Evolutionary conservation across 306 rosid genomes (phyloP).

Genomic region (apple (Malus domestica)): DNA sequence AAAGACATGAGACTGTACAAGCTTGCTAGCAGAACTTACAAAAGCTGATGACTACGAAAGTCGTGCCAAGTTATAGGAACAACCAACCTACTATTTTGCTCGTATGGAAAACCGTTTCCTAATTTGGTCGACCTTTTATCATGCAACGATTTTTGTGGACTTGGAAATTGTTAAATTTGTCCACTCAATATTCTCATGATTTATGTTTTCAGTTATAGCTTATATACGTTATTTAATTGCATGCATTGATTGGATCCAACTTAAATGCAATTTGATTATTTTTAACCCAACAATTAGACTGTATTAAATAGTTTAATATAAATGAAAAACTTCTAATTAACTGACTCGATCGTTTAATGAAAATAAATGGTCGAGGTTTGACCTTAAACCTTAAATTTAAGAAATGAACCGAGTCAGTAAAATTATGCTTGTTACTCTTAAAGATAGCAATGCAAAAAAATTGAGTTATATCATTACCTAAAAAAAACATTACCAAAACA

Average conservation of each 20-base stretch:
- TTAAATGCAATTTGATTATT: not conserved
- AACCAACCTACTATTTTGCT: not conserved
- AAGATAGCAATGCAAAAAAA: no score
- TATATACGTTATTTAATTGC: no score
- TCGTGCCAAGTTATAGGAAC: not conserved
- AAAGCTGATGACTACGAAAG: not conserved
- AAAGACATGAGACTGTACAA: not conserved
- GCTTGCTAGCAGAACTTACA: not conserved
- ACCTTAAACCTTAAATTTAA: no score
- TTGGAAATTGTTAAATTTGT: not conserved
- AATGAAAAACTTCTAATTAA: no score
- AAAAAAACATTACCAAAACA: not conserved
- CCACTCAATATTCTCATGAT: not conserved
- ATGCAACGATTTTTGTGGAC: not conserved
- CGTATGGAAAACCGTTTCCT: not conserved
- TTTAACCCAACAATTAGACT: no score
- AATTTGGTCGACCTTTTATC: not conserved
- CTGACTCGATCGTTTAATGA: no score
- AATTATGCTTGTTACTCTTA: no score
- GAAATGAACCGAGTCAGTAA: no score
- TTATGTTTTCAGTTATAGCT: not conserved
- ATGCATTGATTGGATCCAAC: no score
- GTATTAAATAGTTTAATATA: not conserved
- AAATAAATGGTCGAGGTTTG: no score
- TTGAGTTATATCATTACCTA: no score